Conservation (phyloP, 2,329 filamentous ascomycete genomes). For the Dothistroma pini region DNA sequence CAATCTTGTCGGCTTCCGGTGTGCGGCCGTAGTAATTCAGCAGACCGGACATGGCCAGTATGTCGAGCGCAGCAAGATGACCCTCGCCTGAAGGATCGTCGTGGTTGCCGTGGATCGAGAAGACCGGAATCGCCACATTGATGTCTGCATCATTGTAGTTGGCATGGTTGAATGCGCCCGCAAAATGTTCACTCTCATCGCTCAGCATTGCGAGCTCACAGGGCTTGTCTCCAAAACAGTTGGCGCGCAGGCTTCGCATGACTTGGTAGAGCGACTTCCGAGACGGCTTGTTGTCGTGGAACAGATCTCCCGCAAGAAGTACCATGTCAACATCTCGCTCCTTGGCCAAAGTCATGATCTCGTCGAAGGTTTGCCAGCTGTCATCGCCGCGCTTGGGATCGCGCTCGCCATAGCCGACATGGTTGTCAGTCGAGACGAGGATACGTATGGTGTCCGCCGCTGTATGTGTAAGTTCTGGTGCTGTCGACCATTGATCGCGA, state of each 20-base stretch:
- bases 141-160: slow-evolving; percentile 98
- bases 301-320: slow-evolving; percentile 86
- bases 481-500: not conserved
- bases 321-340: slow-evolving; percentile 96
- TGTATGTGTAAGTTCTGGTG: slow-evolving; percentile 26
- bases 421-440: slow-evolving; percentile 90
- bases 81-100: slow-evolving; percentile 98
- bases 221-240: slow-evolving; percentile 91
- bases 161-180: slow-evolving; percentile 75
- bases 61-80: slow-evolving; percentile 82
- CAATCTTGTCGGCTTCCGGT: slow-evolving; percentile 88
- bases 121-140: slow-evolving; percentile 94
- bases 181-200: slow-evolving; percentile 87
- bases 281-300: slow-evolving; percentile 97
- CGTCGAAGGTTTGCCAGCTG: slow-evolving; percentile 94
- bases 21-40: slow-evolving; percentile 95
- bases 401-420: slow-evolving; percentile 94
- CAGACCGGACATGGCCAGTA: slow-evolving; percentile 85
- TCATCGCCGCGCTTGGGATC: slow-evolving; percentile 94
- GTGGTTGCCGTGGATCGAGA: slow-evolving; percentile 98
- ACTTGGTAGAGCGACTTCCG: slow-evolving; percentile 96
- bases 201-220: slow-evolving; percentile 93
- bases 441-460: slow-evolving; percentile 86
- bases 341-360: slow-evolving; percentile 85
- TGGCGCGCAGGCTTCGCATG: slow-evolving; percentile 88